Conservation (phyloP, 2,329 filamentous ascomycete species). For the Fonsecaea multimorphosa region DNA sequence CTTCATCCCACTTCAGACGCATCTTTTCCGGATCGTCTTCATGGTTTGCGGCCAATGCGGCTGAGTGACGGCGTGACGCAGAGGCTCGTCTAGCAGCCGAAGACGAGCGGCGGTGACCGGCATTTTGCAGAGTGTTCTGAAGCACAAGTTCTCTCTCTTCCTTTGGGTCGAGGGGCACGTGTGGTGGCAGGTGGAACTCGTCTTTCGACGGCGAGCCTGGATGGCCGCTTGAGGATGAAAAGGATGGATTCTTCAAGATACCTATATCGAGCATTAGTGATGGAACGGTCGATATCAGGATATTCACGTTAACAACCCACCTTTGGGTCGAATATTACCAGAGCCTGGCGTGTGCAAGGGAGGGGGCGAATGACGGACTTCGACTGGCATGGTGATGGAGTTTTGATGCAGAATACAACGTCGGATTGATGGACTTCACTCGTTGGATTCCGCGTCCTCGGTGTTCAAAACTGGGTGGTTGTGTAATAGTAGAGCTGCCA, state of each 20-base stretch:
- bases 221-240: constrained; percentile 49
- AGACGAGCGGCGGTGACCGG: constrained; percentile 83
- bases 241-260: constrained; percentile 90
- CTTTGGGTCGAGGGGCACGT: constrained; percentile 54
- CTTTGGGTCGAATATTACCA: constrained; percentile 49
- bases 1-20: constrained; percentile 97
- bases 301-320: constrained; percentile 40
- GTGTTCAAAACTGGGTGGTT: background rate
- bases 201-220: constrained; percentile 42
- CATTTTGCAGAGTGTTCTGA: constrained; percentile 93
- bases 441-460: background rate
- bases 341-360: constrained; percentile 43
- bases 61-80: constrained; percentile 73
- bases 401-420: background rate
- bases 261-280: constrained; percentile 59
- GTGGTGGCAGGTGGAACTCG: constrained; percentile 44
- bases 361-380: constrained; percentile 36
- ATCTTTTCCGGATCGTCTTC: constrained; percentile 67
- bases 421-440: background rate
- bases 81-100: constrained; percentile 70
- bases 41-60: constrained; percentile 52
- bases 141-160: constrained; percentile 85
- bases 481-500: background rate
- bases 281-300: background rate
- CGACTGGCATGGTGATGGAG: constrained; percentile 36